Evolutionary conservation across 1,284 basidiomycete species (phyloP), one percentile per base, ranked within the genome.

Genomic region (Heterobasidion occidentale): DNA sequence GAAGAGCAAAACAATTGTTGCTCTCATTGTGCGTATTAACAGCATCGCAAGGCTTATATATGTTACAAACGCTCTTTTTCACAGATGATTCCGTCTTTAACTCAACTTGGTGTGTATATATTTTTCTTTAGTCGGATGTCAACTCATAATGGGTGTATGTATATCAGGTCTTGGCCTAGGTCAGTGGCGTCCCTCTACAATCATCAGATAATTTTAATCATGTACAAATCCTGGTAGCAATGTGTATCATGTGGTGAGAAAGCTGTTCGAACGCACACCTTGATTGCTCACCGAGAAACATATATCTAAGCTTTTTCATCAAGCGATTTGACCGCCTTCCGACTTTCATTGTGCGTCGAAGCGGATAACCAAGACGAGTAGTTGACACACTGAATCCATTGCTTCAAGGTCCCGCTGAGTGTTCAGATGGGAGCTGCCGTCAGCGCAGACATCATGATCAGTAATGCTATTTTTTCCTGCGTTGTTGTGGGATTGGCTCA

Each of bases 101-200:
- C 52, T 9, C 58, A 57, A 17, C 49, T 59, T 45, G 58, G 58
- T 59, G n/a, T 35, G 53, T 48, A 42, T 42, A n/a, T n/a, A 12
- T 46, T 33, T 7, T 9, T 27, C 36, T 27, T 33, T 33, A 36
- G 42, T 27, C 12, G 34, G 12, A 2, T 8, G 12, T 17, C 12
- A 11, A 27, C 44, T 34, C n/a, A 11, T 14, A 34, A 45, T 27
- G 12, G n/a, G 34, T 34, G 5, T 45, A 46, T 42, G n/a, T 42
- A 12, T n/a, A 42, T n/a, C 38, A 58, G 57, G 57, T 20, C 36
- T 56, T 17, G 58, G 55, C 34, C 19, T 53, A 14, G 34, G 58
- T 56, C 11, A 46, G 52, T 45, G 27, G 6, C 33, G n/a, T 9
- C 3, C 11, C 3, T 53, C n/a, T 45, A 7, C 27, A 7, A 27